Conservation (phyloP, 306 rosid species). For the Hippophae gyantsensis region DNA sequence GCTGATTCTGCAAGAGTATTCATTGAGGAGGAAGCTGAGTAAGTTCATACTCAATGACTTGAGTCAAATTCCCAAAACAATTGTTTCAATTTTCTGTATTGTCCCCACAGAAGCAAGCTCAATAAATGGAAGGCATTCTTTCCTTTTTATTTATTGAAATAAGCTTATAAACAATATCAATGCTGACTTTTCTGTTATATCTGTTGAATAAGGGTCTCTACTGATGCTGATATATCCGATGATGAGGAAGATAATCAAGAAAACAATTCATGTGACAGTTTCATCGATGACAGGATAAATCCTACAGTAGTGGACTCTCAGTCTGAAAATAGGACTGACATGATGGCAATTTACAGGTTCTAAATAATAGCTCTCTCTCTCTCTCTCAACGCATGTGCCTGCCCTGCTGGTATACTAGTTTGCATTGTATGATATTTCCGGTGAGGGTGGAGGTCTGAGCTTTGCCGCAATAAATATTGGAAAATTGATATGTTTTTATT, state of each 20-base stretch:
- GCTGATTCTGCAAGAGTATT: slow-evolving; percentile 36
- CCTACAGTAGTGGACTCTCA: slow-evolving; percentile 43
- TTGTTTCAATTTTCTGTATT: not conserved
- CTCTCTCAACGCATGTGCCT: not conserved
- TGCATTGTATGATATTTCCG: not conserved
- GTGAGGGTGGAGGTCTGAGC: not conserved
- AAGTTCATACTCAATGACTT: slow-evolving; percentile 27
- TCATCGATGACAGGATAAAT: slow-evolving; percentile 81
- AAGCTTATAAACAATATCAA: slow-evolving; percentile 9
- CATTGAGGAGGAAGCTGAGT: slow-evolving; percentile 96
- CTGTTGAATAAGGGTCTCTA: slow-evolving; percentile 49
- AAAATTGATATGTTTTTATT: not conserved
- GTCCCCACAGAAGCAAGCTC: not conserved
- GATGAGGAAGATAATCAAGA: slow-evolving; percentile 63
- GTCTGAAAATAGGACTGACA: slow-evolving; percentile 53
- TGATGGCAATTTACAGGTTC: slow-evolving; percentile 92
- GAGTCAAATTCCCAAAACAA: not conserved
- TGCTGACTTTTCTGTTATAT: slow-evolving; percentile 9
- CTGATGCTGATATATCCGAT: slow-evolving; percentile 49
- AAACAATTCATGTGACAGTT: slow-evolving; percentile 53
- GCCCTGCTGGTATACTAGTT: not conserved
- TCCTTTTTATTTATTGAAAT: not conserved
- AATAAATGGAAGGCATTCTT: not conserved
- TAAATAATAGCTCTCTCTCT: slow-evolving; percentile 6
- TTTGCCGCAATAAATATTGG: not conserved